A percentile compares a stretch with the other conserved stretches of the same genome.
These are phyloP conservation scores for Pseudogymnoascus sp. DNA, from an alignment of 2,329 filamentous ascomycete genomes.

Conservation along the genomic window DNA sequence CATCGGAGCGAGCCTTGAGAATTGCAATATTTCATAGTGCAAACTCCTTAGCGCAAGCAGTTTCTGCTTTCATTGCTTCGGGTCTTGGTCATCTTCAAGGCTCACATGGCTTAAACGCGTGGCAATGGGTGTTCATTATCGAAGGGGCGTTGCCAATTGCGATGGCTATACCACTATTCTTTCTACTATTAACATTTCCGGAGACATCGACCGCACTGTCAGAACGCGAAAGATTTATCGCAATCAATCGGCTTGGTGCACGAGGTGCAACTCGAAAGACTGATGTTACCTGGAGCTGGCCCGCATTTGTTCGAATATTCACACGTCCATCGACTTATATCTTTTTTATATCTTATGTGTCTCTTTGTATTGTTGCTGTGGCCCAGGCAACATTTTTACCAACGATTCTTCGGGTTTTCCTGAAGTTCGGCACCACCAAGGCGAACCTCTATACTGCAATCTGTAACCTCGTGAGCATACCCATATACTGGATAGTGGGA, in stretches of 20 bases:
- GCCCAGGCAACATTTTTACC: constrained; percentile 21
- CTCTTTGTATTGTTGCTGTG: constrained; percentile 18
- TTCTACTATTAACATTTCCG: constrained; percentile 20
- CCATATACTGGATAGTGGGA: constrained; percentile 17
- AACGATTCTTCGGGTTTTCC: constrained; percentile 18
- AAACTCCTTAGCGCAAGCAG: constrained; percentile 19
- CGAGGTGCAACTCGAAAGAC: constrained; percentile 18
- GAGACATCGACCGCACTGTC: constrained; percentile 17
- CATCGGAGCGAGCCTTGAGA: constrained; percentile 19
- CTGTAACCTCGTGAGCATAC: constrained; percentile 17
- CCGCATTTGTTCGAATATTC: constrained; percentile 18
- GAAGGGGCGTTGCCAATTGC: constrained; percentile 14
- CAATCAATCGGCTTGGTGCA: constrained; percentile 18
- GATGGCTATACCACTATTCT: constrained; percentile 15
- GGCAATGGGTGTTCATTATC: constrained; percentile 18
- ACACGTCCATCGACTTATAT: constrained; percentile 19
- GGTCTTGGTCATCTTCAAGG: constrained; percentile 15
- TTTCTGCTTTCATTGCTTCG: constrained; percentile 19
- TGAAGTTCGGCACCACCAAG: constrained; percentile 16
- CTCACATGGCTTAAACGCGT: constrained; percentile 9
- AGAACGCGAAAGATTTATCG: constrained; percentile 20
- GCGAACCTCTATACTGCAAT: constrained; percentile 20
- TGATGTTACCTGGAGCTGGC: constrained; percentile 17
- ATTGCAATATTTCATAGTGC: constrained; percentile 21
- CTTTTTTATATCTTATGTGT: constrained; percentile 19